Percentiles rank a stretch among this genome's conserved stretches.
phyloP scores from a whole-genome alignment of 116 monocot species.

The Dioscorea cayenensis region DNA sequence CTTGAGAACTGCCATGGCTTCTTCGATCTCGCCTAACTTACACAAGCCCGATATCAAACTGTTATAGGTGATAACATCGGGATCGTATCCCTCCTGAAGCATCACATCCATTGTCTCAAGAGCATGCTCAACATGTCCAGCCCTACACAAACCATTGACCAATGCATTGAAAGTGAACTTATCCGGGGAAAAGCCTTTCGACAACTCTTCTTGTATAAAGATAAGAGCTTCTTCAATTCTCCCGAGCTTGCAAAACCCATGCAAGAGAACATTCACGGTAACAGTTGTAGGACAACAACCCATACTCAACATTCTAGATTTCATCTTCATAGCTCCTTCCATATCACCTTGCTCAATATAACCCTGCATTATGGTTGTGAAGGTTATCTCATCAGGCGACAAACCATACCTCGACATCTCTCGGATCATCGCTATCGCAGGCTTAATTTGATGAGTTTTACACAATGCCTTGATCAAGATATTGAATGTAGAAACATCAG shows the following conservation, averaged over 20 bases:
- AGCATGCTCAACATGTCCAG: conserved; percentile 54
- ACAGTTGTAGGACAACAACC: conserved; percentile 52
- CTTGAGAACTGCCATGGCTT: conserved; percentile 54
- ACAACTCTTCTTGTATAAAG: conserved; percentile 55
- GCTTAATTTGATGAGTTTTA: conserved; percentile 58
- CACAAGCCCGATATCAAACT: conserved; percentile 67
- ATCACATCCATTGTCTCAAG: conserved; percentile 77
- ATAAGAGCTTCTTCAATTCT: conserved; percentile 65
- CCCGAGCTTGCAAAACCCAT: conserved; percentile 72
- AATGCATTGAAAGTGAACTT: conserved; percentile 83
- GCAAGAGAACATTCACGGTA: conserved; percentile 59
- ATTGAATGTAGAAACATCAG: conserved; percentile 75
- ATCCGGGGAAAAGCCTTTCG: conserved; percentile 64
- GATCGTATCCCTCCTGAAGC: conserved; percentile 70
- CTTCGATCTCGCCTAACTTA: conserved; percentile 54
- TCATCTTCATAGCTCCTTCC: conserved; percentile 53
- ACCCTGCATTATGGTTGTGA: conserved; percentile 82
- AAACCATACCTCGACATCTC: conserved; percentile 60
- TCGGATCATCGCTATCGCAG: conserved; percentile 69
- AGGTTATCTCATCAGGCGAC: conserved; percentile 75
- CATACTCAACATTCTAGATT: conserved; percentile 51
- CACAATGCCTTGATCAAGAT: conserved; percentile 86
- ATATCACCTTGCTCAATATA: conserved; percentile 77
- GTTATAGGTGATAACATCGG: conserved; percentile 76
- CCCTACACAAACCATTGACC: conserved; percentile 66